Conservation (phyloP, 2,329 filamentous ascomycete genomes). For the Colletotrichum magnum region DNA sequence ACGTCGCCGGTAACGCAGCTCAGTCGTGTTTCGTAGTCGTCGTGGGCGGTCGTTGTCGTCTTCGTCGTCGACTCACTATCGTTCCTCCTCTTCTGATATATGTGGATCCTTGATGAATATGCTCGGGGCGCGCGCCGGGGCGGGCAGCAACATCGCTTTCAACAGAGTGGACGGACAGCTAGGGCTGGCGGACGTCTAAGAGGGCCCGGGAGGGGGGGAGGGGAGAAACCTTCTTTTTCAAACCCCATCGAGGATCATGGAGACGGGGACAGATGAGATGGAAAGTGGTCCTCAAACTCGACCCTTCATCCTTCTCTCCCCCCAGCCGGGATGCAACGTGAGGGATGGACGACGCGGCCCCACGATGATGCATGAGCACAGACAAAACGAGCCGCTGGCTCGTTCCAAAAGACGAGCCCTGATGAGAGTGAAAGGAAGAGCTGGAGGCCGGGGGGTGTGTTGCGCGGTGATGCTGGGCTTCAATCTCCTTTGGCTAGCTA, state of each 20-base stretch:
- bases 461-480: not conserved
- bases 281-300: not conserved
- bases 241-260: constrained; percentile 19
- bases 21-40: not conserved
- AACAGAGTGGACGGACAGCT: not conserved
- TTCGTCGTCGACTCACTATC: constrained; percentile 3
- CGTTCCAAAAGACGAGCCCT: not conserved
- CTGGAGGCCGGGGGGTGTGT: not conserved
- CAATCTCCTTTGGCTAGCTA: constrained; percentile 6
- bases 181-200: not conserved
- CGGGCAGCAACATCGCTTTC: constrained; percentile 5
- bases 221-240: constrained; percentile 21
- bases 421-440: not conserved
- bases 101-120: constrained; percentile 1
- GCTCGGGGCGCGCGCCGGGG: constrained; percentile 3
- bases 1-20: not conserved
- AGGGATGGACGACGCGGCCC: constrained; percentile 20
- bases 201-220: not conserved
- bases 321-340: constrained; percentile 23
- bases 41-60: not conserved
- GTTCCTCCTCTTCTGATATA: constrained; percentile 9
- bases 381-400: constrained; percentile 14
- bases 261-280: constrained; percentile 14
- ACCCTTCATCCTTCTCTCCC: too few relatives aligned
- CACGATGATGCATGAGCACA: constrained; percentile 28